These are phyloP conservation scores for Diatrype stigma DNA, from an alignment of 2,329 filamentous ascomycete species.

Conservation along the genomic window DNA sequence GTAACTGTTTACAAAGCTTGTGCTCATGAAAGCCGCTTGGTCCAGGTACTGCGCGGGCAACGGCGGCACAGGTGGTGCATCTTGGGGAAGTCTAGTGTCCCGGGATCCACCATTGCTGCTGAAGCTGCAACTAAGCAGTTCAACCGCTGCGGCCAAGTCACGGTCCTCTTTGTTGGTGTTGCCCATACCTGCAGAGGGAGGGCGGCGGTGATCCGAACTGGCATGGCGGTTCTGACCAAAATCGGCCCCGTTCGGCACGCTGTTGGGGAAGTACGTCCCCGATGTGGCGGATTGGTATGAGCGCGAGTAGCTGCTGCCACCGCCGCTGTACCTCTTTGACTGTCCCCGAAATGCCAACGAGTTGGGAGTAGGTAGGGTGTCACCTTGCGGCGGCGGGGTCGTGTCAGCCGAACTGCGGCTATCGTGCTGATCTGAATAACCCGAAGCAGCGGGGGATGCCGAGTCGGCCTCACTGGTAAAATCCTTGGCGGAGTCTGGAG, in stretches of 20 bases:
- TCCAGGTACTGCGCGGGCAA: conserved; percentile 77
- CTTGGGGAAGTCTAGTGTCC: conserved; percentile 59
- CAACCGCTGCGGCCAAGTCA: conserved; percentile 84
- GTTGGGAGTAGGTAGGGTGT: conserved; percentile 54
- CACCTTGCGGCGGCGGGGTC: conserved; percentile 78
- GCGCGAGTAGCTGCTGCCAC: conserved; percentile 58
- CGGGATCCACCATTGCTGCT: conserved; percentile 67
- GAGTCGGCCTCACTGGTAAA: conserved; percentile 78
- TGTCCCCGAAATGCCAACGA: conserved; percentile 41
- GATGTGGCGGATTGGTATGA: conserved; percentile 74
- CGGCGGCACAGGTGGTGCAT: conserved; percentile 83
- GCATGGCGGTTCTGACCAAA: conserved; percentile 64
- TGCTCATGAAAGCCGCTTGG: conserved; percentile 54
- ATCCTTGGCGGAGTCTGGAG: conserved; percentile 62
- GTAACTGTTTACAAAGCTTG: conserved; percentile 61
- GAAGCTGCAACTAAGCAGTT: conserved; percentile 87
- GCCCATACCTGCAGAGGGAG: conserved; percentile 74
- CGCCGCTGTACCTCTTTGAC: conserved; percentile 56
- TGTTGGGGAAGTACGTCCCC: conserved; percentile 48
- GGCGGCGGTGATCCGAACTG: conserved; percentile 67
- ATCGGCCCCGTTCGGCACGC: conserved; percentile 46
- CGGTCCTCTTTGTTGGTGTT: conserved; percentile 76
- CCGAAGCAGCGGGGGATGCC: conserved; percentile 74
- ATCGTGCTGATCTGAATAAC: conserved; percentile 73
- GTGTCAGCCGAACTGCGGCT: conserved; percentile 84